Evolutionary conservation across 2,329 filamentous ascomycete species (phyloP).

Genomic region (Beauveria varroae): DNA sequence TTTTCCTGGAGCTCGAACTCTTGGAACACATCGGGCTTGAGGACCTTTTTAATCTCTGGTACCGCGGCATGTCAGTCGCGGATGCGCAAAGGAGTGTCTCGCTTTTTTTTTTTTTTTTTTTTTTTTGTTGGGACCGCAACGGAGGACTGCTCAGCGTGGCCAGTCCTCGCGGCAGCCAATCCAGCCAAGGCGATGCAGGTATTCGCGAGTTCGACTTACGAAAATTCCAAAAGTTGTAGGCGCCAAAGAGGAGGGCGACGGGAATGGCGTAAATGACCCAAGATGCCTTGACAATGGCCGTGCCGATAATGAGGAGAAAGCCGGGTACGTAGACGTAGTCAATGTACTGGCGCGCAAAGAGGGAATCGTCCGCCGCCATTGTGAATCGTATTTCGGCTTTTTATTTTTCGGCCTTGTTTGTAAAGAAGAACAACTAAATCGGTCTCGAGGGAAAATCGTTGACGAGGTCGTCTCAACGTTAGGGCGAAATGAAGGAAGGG

Average conservation of each 20-base stretch:
- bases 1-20: slow-evolving; percentile 91
- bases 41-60: slow-evolving; percentile 67
- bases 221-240: slow-evolving; percentile 63
- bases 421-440: background rate
- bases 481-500: background rate
- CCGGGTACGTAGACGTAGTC: slow-evolving; percentile 79
- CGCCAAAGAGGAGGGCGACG: slow-evolving; percentile 57
- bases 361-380: slow-evolving; percentile 24
- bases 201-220: slow-evolving; percentile 44
- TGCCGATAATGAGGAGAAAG: slow-evolving; percentile 69
- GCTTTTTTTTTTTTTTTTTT: no score
- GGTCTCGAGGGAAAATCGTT: background rate
- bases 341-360: slow-evolving; percentile 54
- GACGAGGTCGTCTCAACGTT: background rate
- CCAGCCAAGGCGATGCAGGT: background rate
- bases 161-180: background rate
- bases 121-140: background rate
- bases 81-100: background rate
- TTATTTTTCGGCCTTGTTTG: background rate
- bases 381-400: background rate
- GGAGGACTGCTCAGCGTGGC: no score
- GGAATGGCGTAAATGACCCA: slow-evolving; percentile 65
- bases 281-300: slow-evolving; percentile 69
- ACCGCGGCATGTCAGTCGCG: slow-evolving; percentile 7
- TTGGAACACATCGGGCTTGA: slow-evolving; percentile 84